A percentile compares a stretch with the other conserved stretches of the same genome.
phyloP scores from a whole-genome alignment of 2,329 filamentous ascomycete species.

The Curvularia lunata region DNA sequence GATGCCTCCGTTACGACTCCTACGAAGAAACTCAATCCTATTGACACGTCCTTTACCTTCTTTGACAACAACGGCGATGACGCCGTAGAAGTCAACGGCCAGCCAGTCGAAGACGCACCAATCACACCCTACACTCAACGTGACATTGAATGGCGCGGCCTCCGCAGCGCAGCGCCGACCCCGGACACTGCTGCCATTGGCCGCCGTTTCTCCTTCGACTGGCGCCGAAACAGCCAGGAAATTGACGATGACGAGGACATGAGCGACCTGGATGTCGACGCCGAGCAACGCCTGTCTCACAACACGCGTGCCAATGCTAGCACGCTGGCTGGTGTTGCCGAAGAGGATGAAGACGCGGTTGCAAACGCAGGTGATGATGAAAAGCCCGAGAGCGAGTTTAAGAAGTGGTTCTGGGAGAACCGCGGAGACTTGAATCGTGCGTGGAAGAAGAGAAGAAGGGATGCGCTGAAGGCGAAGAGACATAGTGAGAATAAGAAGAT shows the following conservation, averaged over 20 bases:
- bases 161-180: constrained; percentile 91
- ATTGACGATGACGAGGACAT: constrained; percentile 55
- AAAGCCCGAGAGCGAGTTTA: constrained; percentile 62
- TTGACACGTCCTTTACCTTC: constrained; percentile 76
- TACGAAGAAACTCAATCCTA: constrained; percentile 49
- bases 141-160: constrained; percentile 74
- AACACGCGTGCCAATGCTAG: constrained; percentile 42
- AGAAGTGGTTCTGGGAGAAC: constrained; percentile 66
- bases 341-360: constrained; percentile 33
- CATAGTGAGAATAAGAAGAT: constrained; percentile 65
- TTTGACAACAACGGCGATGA: constrained; percentile 60
- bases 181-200: constrained; percentile 86
- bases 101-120: constrained; percentile 54
- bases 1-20: constrained; percentile 40
- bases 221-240: constrained; percentile 50
- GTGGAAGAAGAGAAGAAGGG: constrained; percentile 63
- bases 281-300: constrained; percentile 33
- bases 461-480: constrained; percentile 65
- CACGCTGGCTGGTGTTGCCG: constrained; percentile 26
- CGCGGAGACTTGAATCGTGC: constrained; percentile 56
- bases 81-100: constrained; percentile 46
- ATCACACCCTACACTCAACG: constrained; percentile 83
- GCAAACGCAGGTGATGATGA: constrained; percentile 23
- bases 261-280: constrained; percentile 23
- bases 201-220: constrained; percentile 64